Evolutionary conservation across 495 filamentous ascomycete genomes (phyloP).

Genomic region (Penicillium waksmanii): DNA sequence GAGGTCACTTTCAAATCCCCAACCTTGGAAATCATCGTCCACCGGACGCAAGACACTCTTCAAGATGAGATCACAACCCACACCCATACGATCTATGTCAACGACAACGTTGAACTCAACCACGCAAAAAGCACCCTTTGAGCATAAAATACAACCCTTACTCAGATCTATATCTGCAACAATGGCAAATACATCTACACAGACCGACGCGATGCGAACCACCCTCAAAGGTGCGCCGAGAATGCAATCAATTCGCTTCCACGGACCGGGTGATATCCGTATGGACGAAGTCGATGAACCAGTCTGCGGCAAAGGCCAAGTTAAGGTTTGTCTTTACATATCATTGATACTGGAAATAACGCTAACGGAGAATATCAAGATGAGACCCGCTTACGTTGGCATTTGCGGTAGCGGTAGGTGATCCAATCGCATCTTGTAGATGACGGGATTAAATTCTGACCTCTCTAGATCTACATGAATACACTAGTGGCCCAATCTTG

Average conservation of each 20-base stretch:
- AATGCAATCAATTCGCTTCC: slow-evolving; percentile 23
- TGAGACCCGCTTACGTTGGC: slow-evolving; percentile 21
- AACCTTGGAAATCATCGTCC: background rate
- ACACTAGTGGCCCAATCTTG: slow-evolving; percentile 51
- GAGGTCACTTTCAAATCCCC: background rate
- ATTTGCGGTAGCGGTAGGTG: slow-evolving; percentile 21
- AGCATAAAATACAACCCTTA: background rate
- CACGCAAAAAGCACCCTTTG: background rate
- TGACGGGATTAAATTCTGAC: background rate
- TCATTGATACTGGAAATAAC: background rate
- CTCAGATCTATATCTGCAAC: background rate
- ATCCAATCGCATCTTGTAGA: background rate
- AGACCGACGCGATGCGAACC: slow-evolving; percentile 8
- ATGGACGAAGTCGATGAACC: slow-evolving; percentile 22
- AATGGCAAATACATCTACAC: slow-evolving; percentile 10
- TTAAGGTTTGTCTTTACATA: slow-evolving; percentile 13
- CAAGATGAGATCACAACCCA: background rate
- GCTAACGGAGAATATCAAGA: slow-evolving; percentile 5
- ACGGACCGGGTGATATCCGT: slow-evolving; percentile 20
- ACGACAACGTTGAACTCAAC: background rate
- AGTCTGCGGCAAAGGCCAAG: slow-evolving; percentile 18
- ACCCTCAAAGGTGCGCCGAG: slow-evolving; percentile 10
- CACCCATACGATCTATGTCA: background rate
- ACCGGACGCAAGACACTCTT: background rate
- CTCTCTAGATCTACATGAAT: slow-evolving; percentile 22